Conservation (phyloP, 2,329 filamentous ascomycete species). For the Scortechinia acanthostroma region DNA sequence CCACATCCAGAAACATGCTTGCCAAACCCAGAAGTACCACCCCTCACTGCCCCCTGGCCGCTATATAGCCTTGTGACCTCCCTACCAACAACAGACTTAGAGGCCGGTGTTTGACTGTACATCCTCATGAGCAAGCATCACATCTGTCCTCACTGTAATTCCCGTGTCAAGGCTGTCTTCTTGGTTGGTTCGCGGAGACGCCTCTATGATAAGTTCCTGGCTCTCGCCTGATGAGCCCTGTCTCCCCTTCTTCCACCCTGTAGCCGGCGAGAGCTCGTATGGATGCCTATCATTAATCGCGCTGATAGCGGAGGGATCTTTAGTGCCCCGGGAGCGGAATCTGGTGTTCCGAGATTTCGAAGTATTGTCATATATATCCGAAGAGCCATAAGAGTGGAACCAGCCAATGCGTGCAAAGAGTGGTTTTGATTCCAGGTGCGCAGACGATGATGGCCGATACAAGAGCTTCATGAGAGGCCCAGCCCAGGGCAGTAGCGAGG, state of each 20-base stretch:
- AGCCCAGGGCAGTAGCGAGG: conserved; percentile 11
- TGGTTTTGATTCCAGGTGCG: conserved; percentile 14
- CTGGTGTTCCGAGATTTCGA: not conserved
- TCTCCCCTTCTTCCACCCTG: not conserved
- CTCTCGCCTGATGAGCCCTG: not conserved
- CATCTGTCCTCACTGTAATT: not conserved
- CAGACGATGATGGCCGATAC: conserved; percentile 13
- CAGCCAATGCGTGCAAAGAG: conserved; percentile 5
- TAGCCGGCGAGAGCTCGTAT: not conserved
- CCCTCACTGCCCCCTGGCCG: too few species aligned
- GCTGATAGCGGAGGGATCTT: not conserved
- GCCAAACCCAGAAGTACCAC: too few species aligned
- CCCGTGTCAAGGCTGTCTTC: too few species aligned
- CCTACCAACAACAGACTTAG: too few species aligned
- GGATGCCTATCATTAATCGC: not conserved
- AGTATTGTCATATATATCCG: not conserved
- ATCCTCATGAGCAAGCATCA: not conserved
- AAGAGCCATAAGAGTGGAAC: not conserved
- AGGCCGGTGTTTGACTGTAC: too few species aligned
- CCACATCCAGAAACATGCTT: too few species aligned
- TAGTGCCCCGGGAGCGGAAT: not conserved
- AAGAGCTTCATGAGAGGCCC: conserved; percentile 14
- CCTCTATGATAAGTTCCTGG: not conserved
- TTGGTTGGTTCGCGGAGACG: not conserved
- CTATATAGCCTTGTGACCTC: too few species aligned